phyloP scores from a whole-genome alignment of 352 stramenopile genomes.

The Phytophthora hybrid region DNA sequence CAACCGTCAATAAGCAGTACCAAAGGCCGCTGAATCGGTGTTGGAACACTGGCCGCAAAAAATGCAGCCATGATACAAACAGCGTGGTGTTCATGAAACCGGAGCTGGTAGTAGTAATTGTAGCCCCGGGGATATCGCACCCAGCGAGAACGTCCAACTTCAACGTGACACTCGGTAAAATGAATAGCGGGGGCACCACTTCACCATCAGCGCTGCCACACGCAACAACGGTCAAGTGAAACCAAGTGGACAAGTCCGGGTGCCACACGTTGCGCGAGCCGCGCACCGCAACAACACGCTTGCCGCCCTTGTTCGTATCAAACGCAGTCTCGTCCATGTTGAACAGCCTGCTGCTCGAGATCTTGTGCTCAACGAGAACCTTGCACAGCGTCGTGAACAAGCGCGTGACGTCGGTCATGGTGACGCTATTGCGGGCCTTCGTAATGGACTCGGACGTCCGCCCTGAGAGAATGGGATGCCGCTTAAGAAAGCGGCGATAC shows the following conservation, averaged over 20 bases:
- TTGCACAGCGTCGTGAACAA: neutral
- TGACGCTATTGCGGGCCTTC: neutral
- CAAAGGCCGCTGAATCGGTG: too few relatives aligned
- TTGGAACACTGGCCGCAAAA: too few relatives aligned
- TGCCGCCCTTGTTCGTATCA: neutral
- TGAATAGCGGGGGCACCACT: neutral
- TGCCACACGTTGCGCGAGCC: neutral
- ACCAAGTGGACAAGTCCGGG: neutral
- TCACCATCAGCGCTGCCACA: neutral
- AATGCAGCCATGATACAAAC: too few relatives aligned
- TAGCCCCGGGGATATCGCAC: too few relatives aligned
- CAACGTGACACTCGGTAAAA: neutral
- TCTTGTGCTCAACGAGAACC: neutral
- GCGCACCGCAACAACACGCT: neutral
- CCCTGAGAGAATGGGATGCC: neutral
- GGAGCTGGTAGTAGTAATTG: too few relatives aligned
- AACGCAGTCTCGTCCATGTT: neutral
- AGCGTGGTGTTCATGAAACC: too few relatives aligned
- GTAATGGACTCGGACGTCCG: neutral
- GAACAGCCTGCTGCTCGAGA: neutral
- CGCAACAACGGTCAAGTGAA: neutral
- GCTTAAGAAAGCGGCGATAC: neutral
- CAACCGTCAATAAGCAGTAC: too few relatives aligned
- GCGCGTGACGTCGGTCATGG: neutral
- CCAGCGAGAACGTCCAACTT: too few relatives aligned